Percentiles rank a stretch among this genome's conserved stretches.
Conservation (phyloP, 768 basidiomycete genomes). For the Myochromella boudieri region DNA sequence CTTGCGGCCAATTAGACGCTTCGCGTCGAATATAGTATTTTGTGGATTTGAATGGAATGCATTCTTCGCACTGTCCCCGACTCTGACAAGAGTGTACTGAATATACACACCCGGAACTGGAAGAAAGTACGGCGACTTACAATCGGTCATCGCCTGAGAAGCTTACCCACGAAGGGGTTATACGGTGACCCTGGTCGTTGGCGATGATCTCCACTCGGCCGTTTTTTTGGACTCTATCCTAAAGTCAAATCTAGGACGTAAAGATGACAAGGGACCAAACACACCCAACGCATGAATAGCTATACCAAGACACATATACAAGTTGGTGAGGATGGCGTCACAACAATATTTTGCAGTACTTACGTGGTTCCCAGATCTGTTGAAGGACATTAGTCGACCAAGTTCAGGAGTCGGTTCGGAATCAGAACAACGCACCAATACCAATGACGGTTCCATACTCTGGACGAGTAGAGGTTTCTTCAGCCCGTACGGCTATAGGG, state of each 20-base stretch:
- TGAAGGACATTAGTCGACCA: neutral
- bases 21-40: constrained; percentile 49
- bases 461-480: constrained; percentile 29
- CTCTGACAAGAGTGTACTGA: neutral
- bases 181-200: constrained; percentile 88
- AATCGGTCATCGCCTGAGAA: constrained; percentile 88
- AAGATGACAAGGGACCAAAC: constrained; percentile 4
- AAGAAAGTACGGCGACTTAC: neutral
- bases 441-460: constrained; percentile 81
- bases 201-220: constrained; percentile 76
- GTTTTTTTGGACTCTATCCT: constrained; percentile 46
- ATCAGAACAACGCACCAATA: constrained; percentile 50
- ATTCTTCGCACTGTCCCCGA: constrained; percentile 18
- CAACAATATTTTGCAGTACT: constrained; percentile 12
- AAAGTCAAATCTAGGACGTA: neutral
- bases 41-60: constrained; percentile 16
- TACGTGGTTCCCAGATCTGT: constrained; percentile 80
- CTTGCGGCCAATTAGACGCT: constrained; percentile 56
- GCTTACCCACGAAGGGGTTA: constrained; percentile 89
- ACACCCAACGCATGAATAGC: constrained; percentile 68
- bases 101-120: neutral
- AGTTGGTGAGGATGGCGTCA: neutral
- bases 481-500: constrained; percentile 56
- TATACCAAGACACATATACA: constrained; percentile 29
- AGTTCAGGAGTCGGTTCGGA: too few relatives aligned